These are phyloP conservation scores for Oidiodendron maius DNA, from an alignment of 495 filamentous ascomycete genomes.

Conservation along the genomic window DNA sequence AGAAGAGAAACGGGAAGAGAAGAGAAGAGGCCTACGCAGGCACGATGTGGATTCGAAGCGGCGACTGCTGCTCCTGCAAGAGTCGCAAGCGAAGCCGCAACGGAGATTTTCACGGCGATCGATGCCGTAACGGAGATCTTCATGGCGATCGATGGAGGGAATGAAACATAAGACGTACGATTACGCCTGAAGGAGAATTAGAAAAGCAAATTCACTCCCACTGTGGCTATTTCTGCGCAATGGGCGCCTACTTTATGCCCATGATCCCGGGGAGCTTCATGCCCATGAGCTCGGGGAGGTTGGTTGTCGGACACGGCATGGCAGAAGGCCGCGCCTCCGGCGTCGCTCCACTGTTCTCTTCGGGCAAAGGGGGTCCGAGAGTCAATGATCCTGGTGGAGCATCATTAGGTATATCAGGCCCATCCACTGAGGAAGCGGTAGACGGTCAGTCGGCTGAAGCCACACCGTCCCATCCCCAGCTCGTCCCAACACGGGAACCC, in stretches of 20 bases:
- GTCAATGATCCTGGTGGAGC: background rate
- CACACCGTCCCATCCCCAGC: no score
- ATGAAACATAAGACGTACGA: background rate
- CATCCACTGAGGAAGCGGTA: no score
- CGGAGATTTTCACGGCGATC: no score
- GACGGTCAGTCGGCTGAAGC: no score
- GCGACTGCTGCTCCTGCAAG: slow-evolving; percentile 3
- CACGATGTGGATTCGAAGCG: background rate
- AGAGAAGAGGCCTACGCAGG: slow-evolving; percentile 2
- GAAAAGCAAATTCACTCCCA: slow-evolving; percentile 5
- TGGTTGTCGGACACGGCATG: no score
- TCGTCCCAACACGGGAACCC: no score
- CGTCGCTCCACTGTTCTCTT: background rate
- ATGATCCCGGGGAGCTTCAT: background rate
- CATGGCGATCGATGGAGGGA: slow-evolving; percentile 7
- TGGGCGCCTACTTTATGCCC: background rate
- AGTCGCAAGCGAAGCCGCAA: no score
- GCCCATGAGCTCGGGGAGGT: no score
- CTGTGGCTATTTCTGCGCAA: background rate
- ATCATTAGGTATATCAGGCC: no score
- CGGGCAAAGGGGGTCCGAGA: background rate
- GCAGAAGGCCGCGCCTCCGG: background rate
- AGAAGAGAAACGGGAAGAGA: slow-evolving; percentile 3
- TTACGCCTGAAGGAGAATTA: background rate
- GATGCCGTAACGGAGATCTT: background rate